A percentile compares a stretch with the other conserved stretches of the same genome.
These are phyloP conservation scores for Ceratocystis huliohia DNA, from an alignment of 2,329 filamentous ascomycete genomes.

Conservation along the genomic window DNA sequence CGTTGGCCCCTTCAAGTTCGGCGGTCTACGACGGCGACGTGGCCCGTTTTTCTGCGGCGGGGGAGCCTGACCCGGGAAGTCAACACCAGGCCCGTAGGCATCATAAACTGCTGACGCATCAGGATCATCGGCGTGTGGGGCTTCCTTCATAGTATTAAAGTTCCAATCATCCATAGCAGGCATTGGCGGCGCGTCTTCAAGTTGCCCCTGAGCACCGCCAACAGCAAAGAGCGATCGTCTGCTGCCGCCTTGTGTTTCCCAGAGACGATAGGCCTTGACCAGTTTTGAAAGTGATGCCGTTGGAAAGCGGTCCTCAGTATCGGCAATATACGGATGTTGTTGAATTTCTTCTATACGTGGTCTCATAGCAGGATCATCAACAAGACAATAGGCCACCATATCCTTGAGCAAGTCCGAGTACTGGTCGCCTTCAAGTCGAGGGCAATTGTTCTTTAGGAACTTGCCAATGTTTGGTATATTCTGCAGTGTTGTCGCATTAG, in stretches of 20 bases:
- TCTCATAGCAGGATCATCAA: conserved; percentile 43
- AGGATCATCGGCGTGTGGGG: conserved; percentile 6
- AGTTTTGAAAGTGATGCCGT: conserved; percentile 47
- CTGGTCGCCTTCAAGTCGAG: conserved; percentile 44
- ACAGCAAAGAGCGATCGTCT: conserved; percentile 45
- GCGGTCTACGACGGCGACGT: conserved; percentile 31
- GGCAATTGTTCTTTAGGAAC: conserved; percentile 36
- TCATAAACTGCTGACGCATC: conserved; percentile 16
- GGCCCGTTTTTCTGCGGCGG: conserved; percentile 23
- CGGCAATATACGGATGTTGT: conserved; percentile 49
- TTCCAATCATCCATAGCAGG: conserved; percentile 44
- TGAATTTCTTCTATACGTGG: conserved; percentile 49
- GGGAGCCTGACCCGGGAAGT: conserved; percentile 17
- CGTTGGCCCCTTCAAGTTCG: conserved; percentile 32
- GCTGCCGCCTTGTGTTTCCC: conserved; percentile 55
- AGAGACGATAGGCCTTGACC: conserved; percentile 53
- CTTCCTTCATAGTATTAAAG: conserved; percentile 34
- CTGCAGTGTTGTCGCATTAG: conserved; percentile 37
- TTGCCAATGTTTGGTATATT: conserved; percentile 33
- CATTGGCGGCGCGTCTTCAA: conserved; percentile 26
- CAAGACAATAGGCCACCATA: conserved; percentile 49
- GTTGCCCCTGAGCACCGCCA: conserved; percentile 37
- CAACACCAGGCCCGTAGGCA: conserved; percentile 16
- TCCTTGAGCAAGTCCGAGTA: conserved; percentile 45
- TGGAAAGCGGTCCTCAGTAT: conserved; percentile 46